Evolutionary conservation across 805 yeast species (phyloP).

Genomic region (Saturnispora diversa): DNA sequence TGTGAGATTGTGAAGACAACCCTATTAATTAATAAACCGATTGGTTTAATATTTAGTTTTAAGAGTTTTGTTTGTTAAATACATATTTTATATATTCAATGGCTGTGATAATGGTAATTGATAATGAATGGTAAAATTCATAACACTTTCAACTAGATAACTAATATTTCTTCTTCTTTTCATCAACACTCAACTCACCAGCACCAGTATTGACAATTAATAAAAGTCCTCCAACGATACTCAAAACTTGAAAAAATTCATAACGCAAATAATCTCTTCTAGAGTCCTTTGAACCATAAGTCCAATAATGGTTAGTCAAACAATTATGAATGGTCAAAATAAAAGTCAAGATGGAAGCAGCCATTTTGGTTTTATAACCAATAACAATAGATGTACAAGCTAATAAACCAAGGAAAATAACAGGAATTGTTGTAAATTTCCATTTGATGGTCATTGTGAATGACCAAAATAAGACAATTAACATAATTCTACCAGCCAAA

Average conservation of each 20-base stretch:
- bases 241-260: conserved; percentile 89
- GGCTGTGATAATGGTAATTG: neutral
- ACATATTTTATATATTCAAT: no score
- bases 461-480: conserved; percentile 77
- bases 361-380: conserved; percentile 88
- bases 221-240: conserved; percentile 89
- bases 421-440: conserved; percentile 55
- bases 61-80: no score
- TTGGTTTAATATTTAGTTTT: no score
- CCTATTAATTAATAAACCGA: no score
- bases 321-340: conserved; percentile 70
- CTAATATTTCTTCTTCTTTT: conserved; percentile 64
- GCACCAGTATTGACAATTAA: conserved; percentile 94
- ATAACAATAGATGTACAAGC: conserved; percentile 73
- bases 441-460: conserved; percentile 72
- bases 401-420: conserved; percentile 60
- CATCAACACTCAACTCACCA: conserved; percentile 87
- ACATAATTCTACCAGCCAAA: conserved; percentile 79
- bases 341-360: conserved; percentile 64
- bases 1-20: no score
- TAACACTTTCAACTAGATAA: no score
- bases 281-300: conserved; percentile 57
- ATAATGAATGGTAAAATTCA: no score
- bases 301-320: conserved; percentile 84
- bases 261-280: conserved; percentile 84